Conservation (phyloP, 78 protist genomes). For the Dictyostelium purpureum region DNA sequence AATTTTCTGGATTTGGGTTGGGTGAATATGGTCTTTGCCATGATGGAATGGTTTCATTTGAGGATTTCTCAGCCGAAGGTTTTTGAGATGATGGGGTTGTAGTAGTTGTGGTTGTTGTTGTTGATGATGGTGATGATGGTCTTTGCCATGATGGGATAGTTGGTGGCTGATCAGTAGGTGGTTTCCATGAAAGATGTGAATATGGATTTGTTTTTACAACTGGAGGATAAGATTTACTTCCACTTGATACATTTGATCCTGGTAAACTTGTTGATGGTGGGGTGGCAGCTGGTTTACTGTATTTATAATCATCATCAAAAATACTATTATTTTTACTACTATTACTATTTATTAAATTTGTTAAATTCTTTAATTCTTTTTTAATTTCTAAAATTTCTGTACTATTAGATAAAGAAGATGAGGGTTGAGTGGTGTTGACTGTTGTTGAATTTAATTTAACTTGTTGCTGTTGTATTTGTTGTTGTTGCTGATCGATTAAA, state of each 20-base stretch:
- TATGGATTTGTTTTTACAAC: constrained; percentile 19
- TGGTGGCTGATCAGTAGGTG: constrained; percentile 49
- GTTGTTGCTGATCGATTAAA: constrained; percentile 9
- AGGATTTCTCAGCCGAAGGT: no score
- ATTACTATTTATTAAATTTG: not conserved
- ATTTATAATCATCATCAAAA: not conserved
- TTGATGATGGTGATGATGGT: not conserved
- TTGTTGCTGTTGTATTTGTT: not conserved
- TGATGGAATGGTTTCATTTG: not conserved
- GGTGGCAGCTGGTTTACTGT: not conserved
- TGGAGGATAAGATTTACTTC: not conserved
- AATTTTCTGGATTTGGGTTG: not conserved
- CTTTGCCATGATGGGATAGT: constrained; percentile 74
- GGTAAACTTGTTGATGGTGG: not conserved
- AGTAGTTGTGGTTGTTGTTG: not conserved
- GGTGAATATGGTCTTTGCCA: not conserved
- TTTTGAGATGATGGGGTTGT: not conserved
- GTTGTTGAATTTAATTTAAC: not conserved
- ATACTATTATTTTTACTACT: not conserved
- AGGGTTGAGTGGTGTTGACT: not conserved
- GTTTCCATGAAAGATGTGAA: constrained; percentile 48
- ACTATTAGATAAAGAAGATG: not conserved
- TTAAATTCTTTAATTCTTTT: constrained; percentile 35
- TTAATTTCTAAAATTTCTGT: constrained; percentile 51
- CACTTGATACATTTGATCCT: not conserved